A percentile compares a stretch with the other conserved stretches of the same genome.
Conservation (phyloP, 148 eudicot genomes). For the Camellia lanceoleosa region DNA sequence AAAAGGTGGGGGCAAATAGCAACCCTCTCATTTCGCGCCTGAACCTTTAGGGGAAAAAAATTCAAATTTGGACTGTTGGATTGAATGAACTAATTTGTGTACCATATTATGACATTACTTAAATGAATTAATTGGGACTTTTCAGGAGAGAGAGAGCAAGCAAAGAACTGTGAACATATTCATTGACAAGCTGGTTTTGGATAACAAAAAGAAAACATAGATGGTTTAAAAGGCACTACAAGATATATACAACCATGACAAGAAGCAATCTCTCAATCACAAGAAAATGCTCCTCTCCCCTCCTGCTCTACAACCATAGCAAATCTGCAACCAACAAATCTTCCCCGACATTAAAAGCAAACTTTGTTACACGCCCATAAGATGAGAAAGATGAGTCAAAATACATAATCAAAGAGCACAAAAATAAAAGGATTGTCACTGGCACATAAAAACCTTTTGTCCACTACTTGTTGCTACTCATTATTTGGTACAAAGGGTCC, state of each 20-base stretch:
- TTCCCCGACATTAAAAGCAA: neutral
- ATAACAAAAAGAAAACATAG: neutral
- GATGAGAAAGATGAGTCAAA: neutral
- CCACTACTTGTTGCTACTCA: neutral
- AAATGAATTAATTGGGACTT: too few species aligned
- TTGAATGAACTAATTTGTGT: too few species aligned
- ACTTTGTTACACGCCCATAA: neutral
- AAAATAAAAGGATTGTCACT: neutral
- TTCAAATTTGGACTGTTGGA: too few species aligned
- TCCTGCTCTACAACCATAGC: neutral
- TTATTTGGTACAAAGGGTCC: neutral
- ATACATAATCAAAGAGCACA: neutral
- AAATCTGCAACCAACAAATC: neutral
- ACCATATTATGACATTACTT: too few species aligned
- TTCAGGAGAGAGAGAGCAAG: neutral
- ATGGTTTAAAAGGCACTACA: neutral
- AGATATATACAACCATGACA: neutral
- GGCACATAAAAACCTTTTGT: neutral
- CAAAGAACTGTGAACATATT: neutral
- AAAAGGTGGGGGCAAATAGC: too few species aligned
- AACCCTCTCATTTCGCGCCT: too few species aligned
- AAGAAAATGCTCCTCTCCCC: neutral
- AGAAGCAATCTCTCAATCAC: neutral
- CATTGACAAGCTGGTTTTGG: slow-evolving; percentile 4
- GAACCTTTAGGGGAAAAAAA: too few species aligned